Evolutionary conservation across 306 rosid species (phyloP).

Genomic region (Sophora flavescens): DNA sequence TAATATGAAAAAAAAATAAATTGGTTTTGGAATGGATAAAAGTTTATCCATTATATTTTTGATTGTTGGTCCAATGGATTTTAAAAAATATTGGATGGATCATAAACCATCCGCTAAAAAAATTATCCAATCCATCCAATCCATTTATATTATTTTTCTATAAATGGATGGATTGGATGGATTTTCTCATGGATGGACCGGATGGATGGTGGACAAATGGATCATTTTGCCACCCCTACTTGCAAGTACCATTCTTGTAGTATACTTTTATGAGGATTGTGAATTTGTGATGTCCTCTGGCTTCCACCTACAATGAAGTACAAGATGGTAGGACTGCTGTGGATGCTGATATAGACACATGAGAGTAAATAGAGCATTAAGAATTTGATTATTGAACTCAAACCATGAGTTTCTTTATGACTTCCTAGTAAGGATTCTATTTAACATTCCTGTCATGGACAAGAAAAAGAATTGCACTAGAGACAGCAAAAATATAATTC

Average conservation of each 20-base stretch:
- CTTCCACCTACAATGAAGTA: constrained; percentile 66
- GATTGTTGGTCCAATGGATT: no score
- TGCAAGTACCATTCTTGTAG: constrained; percentile 61
- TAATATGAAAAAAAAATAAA: no score
- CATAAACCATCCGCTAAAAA: no score
- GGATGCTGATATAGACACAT: constrained; percentile 72
- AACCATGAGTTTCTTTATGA: constrained; percentile 62
- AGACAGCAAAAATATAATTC: constrained; percentile 58
- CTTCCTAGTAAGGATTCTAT: constrained; percentile 50
- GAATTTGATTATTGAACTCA: constrained; percentile 71
- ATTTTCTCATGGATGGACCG: no score
- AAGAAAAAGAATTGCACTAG: constrained; percentile 69
- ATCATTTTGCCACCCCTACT: no score
- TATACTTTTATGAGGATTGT: constrained; percentile 51
- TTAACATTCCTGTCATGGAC: constrained; percentile 70
- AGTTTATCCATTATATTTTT: no score
- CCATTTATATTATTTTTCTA: no score
- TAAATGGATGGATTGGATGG: no score
- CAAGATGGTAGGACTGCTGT: constrained; percentile 59
- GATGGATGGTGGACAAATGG: no score
- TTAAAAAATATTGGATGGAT: no score
- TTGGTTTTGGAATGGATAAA: no score
- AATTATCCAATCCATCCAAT: no score
- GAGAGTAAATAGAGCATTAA: constrained; percentile 76
- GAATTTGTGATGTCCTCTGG: constrained; percentile 54